Percentiles rank a stretch among this genome's conserved stretches.
phyloP scores from a whole-genome alignment of 2,329 filamentous ascomycete genomes.

The Colletotrichum incanum region DNA sequence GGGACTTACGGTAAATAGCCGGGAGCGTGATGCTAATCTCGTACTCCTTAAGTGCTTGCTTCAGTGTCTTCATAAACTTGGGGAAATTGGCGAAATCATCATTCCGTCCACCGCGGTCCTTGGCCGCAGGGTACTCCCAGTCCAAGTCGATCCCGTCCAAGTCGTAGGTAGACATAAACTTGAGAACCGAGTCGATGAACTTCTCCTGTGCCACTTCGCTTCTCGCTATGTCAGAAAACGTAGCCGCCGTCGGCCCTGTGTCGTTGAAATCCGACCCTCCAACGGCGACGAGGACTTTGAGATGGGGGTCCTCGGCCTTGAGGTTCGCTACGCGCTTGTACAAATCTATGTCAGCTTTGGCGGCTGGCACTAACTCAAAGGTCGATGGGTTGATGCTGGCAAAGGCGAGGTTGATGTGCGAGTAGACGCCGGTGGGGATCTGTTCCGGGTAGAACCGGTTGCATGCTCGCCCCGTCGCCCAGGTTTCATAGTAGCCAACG shows the following conservation, averaged over 20 bases:
- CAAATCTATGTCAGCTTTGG: constrained; percentile 40
- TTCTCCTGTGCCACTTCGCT: constrained; percentile 47
- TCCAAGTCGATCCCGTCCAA: constrained; percentile 64
- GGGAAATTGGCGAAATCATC: constrained; percentile 55
- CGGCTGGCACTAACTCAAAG: constrained; percentile 45
- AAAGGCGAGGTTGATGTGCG: constrained; percentile 56
- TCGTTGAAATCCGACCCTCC: constrained; percentile 59
- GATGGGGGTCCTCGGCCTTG: constrained; percentile 48
- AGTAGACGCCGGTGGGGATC: constrained; percentile 48
- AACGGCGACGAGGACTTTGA: constrained; percentile 57
- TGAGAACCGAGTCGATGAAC: constrained; percentile 56
- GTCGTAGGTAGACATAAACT: constrained; percentile 58
- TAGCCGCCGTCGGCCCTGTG: constrained; percentile 30
- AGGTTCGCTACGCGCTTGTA: constrained; percentile 52
- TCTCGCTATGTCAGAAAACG: constrained; percentile 53
- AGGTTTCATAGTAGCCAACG: constrained; percentile 53
- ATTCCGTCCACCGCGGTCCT: constrained; percentile 54
- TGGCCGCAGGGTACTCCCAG: constrained; percentile 56
- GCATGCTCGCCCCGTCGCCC: constrained; percentile 14
- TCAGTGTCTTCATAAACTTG: constrained; percentile 44
- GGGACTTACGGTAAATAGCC: background rate
- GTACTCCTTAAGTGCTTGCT: constrained; percentile 42
- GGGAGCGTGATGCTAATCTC: constrained; percentile 42
- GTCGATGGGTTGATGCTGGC: constrained; percentile 52
- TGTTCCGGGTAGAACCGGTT: constrained; percentile 45